phyloP scores from a whole-genome alignment of 495 filamentous ascomycete genomes.

The Lindgomyces ingoldianus region DNA sequence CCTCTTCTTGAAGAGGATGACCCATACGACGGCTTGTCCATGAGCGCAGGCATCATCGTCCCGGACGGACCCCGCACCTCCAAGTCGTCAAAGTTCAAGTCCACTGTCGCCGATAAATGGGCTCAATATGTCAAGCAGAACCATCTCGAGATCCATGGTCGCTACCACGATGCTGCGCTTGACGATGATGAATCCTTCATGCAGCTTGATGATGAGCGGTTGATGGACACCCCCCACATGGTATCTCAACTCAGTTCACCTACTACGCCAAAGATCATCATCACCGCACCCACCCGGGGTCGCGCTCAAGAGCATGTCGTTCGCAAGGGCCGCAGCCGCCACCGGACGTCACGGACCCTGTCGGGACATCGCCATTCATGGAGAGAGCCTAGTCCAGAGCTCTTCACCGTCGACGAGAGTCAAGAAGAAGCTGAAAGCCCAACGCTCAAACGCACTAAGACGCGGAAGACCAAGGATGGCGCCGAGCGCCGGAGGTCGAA shows the following conservation, averaged over 20 bases:
- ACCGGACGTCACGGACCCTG: conserved; percentile 37
- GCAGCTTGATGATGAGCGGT: conserved; percentile 34
- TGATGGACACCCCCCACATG: conserved; percentile 22
- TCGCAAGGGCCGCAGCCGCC: conserved; percentile 13
- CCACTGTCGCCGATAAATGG: conserved; percentile 38
- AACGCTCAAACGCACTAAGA: conserved; percentile 11
- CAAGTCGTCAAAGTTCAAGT: conserved; percentile 37
- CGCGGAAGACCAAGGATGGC: conserved; percentile 34
- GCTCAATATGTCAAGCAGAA: conserved; percentile 38
- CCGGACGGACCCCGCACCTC: conserved; percentile 18
- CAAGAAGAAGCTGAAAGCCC: conserved; percentile 29
- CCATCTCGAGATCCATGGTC: conserved; percentile 34
- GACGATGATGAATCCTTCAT: conserved; percentile 37
- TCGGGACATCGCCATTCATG: conserved; percentile 47
- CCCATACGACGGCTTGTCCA: conserved; percentile 36
- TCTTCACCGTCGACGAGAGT: conserved; percentile 47
- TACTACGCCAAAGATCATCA: conserved; percentile 29
- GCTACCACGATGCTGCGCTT: conserved; percentile 29
- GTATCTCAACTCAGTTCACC: conserved; percentile 36
- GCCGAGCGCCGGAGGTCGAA: conserved; percentile 34
- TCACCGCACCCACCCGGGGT: conserved; percentile 39
- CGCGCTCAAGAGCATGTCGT: conserved; percentile 37
- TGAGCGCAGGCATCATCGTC: conserved; percentile 43
- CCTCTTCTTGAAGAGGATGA: conserved; percentile 45
- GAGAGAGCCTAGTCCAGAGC: conserved; percentile 47